Evolutionary conservation across 768 basidiomycete species (phyloP).

Genomic region (Tephrocybe rancida): DNA sequence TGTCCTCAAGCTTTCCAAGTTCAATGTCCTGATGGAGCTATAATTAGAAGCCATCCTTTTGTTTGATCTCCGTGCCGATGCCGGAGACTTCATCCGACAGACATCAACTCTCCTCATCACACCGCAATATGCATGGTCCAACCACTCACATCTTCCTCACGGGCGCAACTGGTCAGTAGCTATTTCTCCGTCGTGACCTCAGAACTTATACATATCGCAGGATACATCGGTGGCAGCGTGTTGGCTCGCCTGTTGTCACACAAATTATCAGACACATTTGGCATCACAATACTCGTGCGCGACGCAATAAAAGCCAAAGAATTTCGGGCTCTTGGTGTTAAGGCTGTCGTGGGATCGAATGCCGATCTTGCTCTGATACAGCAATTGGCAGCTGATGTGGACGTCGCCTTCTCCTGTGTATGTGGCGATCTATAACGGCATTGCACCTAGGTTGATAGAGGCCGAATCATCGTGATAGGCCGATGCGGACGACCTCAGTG

Average conservation of each 20-base stretch:
- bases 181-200: not conserved
- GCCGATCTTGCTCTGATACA: constrained; percentile 39
- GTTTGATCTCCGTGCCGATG: no score
- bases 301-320: constrained; percentile 37
- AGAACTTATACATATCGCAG: constrained; percentile 24
- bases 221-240: constrained; percentile 61
- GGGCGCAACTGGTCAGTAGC: constrained; percentile 45
- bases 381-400: constrained; percentile 42
- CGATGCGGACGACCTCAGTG: constrained; percentile 39
- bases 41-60: no score
- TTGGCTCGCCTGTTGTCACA: constrained; percentile 48
- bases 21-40: no score
- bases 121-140: constrained; percentile 12
- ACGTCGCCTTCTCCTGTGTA: constrained; percentile 48
- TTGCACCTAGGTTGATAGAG: not conserved
- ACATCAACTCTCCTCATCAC: no score
- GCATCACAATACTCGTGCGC: constrained; percentile 49
- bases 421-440: constrained; percentile 5
- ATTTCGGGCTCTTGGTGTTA: constrained; percentile 36
- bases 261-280: constrained; percentile 39
- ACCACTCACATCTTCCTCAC: constrained; percentile 43
- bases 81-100: no score
- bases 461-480: constrained; percentile 24
- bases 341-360: constrained; percentile 41
- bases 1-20: no score